These are phyloP conservation scores for Ophiostoma ulmi DNA, from an alignment of 2,329 filamentous ascomycete genomes.

Conservation along the genomic window DNA sequence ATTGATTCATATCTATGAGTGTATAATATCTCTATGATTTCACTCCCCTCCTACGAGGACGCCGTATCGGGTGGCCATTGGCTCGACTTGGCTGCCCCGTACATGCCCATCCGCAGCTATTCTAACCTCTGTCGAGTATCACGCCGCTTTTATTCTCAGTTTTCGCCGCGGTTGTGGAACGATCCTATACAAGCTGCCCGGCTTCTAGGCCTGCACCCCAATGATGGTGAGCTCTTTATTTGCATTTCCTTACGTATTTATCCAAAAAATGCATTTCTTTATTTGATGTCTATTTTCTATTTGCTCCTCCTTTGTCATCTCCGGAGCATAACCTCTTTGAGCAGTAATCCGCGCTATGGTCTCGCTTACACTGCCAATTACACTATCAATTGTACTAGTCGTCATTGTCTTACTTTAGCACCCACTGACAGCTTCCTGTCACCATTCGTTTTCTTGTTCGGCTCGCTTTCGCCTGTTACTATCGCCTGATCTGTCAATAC, in stretches of 20 bases:
- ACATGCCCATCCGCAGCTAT: constrained; percentile 41
- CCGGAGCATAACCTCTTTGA: not conserved
- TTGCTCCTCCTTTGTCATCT: not conserved
- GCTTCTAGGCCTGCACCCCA: constrained; percentile 40
- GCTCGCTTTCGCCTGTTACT: not conserved
- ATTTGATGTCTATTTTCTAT: not conserved
- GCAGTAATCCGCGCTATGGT: not conserved
- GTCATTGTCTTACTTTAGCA: not conserved
- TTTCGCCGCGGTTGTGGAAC: constrained; percentile 50
- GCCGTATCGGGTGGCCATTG: constrained; percentile 46
- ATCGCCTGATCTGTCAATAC: not conserved
- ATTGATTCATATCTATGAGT: not conserved
- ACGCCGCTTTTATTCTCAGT: constrained; percentile 43
- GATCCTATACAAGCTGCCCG: constrained; percentile 43
- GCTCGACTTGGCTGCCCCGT: constrained; percentile 45
- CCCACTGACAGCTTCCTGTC: not conserved
- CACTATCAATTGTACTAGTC: not conserved
- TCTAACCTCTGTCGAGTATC: constrained; percentile 46
- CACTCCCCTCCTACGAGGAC: constrained; percentile 42
- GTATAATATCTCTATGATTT: not conserved
- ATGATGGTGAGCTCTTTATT: constrained; percentile 30
- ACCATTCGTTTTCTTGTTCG: constrained; percentile 14
- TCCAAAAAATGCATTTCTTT: not conserved
- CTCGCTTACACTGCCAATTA: not conserved
- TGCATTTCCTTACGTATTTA: not conserved